Conservation (phyloP, 192 early-diverging fungal genomes). For the Mortierella hygrophila region DNA sequence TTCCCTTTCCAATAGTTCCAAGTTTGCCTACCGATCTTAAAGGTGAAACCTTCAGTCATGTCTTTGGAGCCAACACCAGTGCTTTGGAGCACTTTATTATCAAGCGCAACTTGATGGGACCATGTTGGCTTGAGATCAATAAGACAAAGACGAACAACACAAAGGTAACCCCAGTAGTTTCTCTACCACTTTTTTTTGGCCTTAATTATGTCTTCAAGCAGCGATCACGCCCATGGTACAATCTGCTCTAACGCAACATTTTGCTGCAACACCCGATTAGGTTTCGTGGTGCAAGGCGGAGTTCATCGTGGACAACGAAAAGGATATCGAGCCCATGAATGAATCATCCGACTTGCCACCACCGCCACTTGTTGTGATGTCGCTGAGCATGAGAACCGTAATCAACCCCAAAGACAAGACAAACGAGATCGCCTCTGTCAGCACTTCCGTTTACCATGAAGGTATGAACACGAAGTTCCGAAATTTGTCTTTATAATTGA, state of each 20-base stretch:
- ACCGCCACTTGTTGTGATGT: conserved; percentile 91
- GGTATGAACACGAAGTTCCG: conserved; percentile 43
- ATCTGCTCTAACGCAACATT: background rate
- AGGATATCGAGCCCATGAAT: conserved; percentile 68
- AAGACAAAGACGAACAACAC: conserved; percentile 63
- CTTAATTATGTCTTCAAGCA: no score
- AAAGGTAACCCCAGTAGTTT: conserved; percentile 50
- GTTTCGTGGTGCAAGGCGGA: conserved; percentile 94
- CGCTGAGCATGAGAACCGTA: conserved; percentile 85
- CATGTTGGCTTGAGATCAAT: conserved; percentile 89
- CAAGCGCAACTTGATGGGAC: conserved; percentile 96
- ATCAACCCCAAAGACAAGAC: conserved; percentile 82
- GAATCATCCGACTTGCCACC: conserved; percentile 67
- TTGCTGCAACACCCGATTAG: conserved; percentile 25
- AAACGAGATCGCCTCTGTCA: conserved; percentile 93
- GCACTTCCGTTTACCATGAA: conserved; percentile 80
- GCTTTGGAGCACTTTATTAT: conserved; percentile 95
- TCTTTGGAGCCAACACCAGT: conserved; percentile 90
- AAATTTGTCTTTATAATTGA: background rate
- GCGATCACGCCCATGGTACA: no score
- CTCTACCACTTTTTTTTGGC: no score
- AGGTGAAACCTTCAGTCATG: conserved; percentile 84
- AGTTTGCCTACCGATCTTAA: conserved; percentile 66
- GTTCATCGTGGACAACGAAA: conserved; percentile 75
- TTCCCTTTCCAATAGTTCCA: conserved; percentile 61